These are phyloP conservation scores for Fagus crenata DNA, from an alignment of 306 rosid genomes.

Conservation along the genomic window DNA sequence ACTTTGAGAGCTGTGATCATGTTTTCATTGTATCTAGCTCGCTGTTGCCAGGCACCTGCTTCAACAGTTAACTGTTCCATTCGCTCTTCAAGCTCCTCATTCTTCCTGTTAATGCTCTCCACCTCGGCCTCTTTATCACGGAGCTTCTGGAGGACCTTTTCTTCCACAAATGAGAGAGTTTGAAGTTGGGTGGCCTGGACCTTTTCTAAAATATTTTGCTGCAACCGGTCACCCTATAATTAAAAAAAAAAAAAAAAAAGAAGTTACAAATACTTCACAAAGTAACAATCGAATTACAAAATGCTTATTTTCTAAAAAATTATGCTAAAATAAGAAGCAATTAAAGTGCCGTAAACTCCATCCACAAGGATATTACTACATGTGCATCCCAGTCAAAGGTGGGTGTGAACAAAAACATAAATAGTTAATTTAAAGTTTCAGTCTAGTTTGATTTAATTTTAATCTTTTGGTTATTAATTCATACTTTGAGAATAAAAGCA, in stretches of 20 bases:
- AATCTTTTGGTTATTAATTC: neutral
- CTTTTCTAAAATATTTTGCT: conserved; percentile 66
- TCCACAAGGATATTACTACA: neutral
- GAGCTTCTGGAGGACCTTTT: conserved; percentile 58
- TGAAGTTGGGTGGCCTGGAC: conserved; percentile 68
- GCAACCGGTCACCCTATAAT: conserved; percentile 62
- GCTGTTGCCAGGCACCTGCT: conserved; percentile 79
- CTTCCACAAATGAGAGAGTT: conserved; percentile 55
- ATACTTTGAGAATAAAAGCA: neutral
- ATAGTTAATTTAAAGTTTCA: neutral
- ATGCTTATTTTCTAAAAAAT: neutral
- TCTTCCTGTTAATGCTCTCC: conserved; percentile 74
- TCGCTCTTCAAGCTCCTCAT: conserved; percentile 69
- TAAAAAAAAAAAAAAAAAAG: conserved; percentile 7
- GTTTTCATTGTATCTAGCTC: conserved; percentile 65
- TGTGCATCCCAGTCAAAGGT: neutral
- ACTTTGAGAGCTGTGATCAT: conserved; percentile 72
- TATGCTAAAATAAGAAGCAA: neutral
- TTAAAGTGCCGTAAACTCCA: neutral
- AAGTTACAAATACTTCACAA: neutral
- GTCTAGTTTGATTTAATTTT: neutral
- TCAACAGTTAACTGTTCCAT: conserved; percentile 67
- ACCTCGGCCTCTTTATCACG: conserved; percentile 67
- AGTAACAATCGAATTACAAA: neutral
- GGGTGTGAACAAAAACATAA: neutral